phyloP scores from a whole-genome alignment of 179 eudicot species.

The Amaranthus tricolor region DNA sequence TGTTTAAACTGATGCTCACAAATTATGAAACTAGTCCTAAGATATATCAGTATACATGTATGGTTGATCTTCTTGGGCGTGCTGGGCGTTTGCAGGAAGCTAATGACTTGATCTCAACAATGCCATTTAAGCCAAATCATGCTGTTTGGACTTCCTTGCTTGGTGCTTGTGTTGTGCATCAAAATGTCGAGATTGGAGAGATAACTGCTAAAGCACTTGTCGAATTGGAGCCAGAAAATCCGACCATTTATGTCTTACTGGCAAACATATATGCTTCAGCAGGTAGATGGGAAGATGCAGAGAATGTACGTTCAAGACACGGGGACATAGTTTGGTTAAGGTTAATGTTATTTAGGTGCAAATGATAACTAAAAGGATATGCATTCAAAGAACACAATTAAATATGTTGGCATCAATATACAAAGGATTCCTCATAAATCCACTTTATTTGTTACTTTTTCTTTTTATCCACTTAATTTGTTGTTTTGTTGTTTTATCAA shows the following conservation, averaged over 20 bases:
- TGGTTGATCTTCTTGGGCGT: conserved; percentile 41
- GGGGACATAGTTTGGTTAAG: conserved; percentile 26
- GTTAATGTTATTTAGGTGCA: background rate
- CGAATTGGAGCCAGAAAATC: conserved; percentile 22
- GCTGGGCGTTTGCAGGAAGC: conserved; percentile 38
- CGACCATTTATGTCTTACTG: conserved; percentile 27
- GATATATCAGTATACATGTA: conserved; percentile 31
- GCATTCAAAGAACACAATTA: too few relatives aligned
- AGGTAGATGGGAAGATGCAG: conserved; percentile 34
- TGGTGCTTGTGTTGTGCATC: conserved; percentile 29
- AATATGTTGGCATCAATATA: too few relatives aligned
- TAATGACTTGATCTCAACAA: conserved; percentile 22
- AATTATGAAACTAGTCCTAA: conserved; percentile 10
- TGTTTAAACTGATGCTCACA: conserved; percentile 41
- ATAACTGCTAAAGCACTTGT: conserved; percentile 28
- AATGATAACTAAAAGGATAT: too few relatives aligned
- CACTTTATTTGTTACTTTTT: too few relatives aligned
- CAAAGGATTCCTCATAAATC: too few relatives aligned
- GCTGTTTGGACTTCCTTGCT: conserved; percentile 36
- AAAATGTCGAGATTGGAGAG: conserved; percentile 25
- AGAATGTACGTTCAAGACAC: conserved; percentile 18
- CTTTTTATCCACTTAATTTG: too few relatives aligned
- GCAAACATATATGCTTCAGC: conserved; percentile 31
- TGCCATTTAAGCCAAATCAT: conserved; percentile 28
- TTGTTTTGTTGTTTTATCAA: too few relatives aligned